Evolutionary conservation across 2,329 filamentous ascomycete species (phyloP).

Genomic region (Paecilomyces niveus): DNA sequence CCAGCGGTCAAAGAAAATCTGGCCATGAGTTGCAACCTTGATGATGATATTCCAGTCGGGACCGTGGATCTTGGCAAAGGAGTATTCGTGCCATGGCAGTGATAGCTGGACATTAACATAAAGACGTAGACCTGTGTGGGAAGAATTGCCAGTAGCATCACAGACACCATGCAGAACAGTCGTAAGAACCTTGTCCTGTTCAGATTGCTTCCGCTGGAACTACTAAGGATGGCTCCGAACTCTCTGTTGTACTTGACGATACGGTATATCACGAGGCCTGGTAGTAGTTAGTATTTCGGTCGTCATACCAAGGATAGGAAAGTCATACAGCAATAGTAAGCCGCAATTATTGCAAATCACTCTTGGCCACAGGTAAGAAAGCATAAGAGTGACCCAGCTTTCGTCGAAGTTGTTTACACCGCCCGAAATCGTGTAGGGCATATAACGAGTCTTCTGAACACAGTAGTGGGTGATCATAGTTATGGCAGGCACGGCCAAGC

Average conservation of each 20-base stretch:
- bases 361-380: conserved; percentile 51
- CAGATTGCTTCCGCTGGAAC: conserved; percentile 41
- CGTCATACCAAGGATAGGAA: neutral
- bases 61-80: conserved; percentile 49
- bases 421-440: conserved; percentile 51
- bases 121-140: conserved; percentile 49
- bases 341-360: conserved; percentile 47
- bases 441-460: conserved; percentile 54
- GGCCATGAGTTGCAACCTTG: conserved; percentile 39
- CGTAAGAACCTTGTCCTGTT: conserved; percentile 56
- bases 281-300: neutral
- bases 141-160: conserved; percentile 49
- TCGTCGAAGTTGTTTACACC: conserved; percentile 49
- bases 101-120: conserved; percentile 32
- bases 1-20: conserved; percentile 51
- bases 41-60: conserved; percentile 43
- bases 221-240: conserved; percentile 50
- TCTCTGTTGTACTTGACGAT: conserved; percentile 53
- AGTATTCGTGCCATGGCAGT: conserved; percentile 37
- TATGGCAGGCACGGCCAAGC: conserved; percentile 48
- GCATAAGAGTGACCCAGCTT: conserved; percentile 51
- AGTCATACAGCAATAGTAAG: conserved; percentile 52
- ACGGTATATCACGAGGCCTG: conserved; percentile 55
- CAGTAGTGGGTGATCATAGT: conserved; percentile 53
- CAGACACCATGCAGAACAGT: conserved; percentile 41